phyloP scores from a whole-genome alignment of 2,329 filamentous ascomycete species.

The Aspergillus puulaauensis region DNA sequence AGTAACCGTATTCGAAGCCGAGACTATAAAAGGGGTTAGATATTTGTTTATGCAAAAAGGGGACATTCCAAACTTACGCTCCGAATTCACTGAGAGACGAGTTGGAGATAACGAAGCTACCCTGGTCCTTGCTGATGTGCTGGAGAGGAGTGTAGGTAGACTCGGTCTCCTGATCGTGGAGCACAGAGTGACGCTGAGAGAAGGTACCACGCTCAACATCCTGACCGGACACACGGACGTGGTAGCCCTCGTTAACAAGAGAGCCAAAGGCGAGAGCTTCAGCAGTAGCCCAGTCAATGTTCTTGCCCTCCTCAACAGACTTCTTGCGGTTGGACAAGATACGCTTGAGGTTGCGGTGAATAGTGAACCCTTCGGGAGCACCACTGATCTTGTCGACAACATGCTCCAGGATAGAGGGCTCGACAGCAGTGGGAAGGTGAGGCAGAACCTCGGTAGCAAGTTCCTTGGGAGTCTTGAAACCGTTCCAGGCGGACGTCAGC shows the following conservation, averaged over 20 bases:
- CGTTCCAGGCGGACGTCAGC: conserved; percentile 98
- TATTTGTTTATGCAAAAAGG: neutral
- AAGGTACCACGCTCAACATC: conserved; percentile 99
- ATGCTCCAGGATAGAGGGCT: conserved; percentile 69
- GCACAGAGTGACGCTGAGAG: conserved; percentile 93
- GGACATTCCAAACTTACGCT: conserved; percentile 46
- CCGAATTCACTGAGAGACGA: conserved; percentile 78
- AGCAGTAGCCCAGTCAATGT: conserved; percentile 96
- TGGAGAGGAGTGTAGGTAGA: conserved; percentile 89
- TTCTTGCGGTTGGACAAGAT: conserved; percentile 88
- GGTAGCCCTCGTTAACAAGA: conserved; percentile 88
- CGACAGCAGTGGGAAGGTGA: conserved; percentile 83
- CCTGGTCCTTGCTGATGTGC: conserved; percentile 85
- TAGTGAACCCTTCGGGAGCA: conserved; percentile 78
- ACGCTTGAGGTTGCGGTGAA: conserved; percentile 96
- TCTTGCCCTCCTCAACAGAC: conserved; percentile 85
- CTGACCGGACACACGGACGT: conserved; percentile 96
- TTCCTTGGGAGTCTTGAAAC: conserved; percentile 98
- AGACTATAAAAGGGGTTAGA: conserved; percentile 67
- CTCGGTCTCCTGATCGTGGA: conserved; percentile 96
- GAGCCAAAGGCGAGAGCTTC: conserved; percentile 94
- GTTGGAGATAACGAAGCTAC: conserved; percentile 94
- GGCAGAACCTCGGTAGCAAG: conserved; percentile 90
- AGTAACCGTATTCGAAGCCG: conserved; percentile 98
- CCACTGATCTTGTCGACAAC: conserved; percentile 79